These are phyloP conservation scores for Rutstroemia sp. DNA, from an alignment of 2,329 filamentous ascomycete species.

Conservation along the genomic window DNA sequence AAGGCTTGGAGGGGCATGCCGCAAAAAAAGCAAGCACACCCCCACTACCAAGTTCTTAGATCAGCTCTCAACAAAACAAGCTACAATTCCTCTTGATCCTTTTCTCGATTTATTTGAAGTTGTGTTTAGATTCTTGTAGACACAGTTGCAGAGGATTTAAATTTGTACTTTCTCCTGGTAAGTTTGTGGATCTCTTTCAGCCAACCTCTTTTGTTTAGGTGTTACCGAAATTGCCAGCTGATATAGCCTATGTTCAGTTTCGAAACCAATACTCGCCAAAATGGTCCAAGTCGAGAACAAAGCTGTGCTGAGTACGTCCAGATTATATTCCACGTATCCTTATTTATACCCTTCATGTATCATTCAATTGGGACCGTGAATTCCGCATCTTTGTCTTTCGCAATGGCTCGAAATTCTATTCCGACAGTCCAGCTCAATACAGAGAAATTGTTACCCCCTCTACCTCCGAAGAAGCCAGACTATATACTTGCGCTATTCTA, in stretches of 20 bases:
- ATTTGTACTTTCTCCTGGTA: not conserved
- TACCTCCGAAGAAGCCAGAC: conserved; percentile 13
- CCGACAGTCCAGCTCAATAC: conserved; percentile 8
- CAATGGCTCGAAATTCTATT: conserved; percentile 5
- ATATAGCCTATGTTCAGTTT: conserved; percentile 7
- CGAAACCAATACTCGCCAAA: conserved; percentile 27
- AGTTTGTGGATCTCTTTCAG: not conserved
- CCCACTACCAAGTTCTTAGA: conserved; percentile 4
- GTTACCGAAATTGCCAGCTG: conserved; percentile 14
- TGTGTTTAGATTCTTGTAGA: not conserved
- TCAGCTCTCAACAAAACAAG: conserved; percentile 6
- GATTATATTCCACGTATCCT: conserved; percentile 26
- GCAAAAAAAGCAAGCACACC: conserved; percentile 13
- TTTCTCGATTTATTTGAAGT: not conserved
- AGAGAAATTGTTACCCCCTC: conserved; percentile 4
- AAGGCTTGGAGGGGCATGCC: conserved; percentile 14
- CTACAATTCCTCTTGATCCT: not conserved
- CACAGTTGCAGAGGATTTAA: not conserved
- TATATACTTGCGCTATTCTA: conserved; percentile 41
- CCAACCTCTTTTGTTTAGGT: conserved; percentile 4
- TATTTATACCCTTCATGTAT: conserved; percentile 6
- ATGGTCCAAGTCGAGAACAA: conserved; percentile 60
- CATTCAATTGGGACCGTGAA: not conserved
- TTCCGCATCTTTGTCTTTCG: not conserved
- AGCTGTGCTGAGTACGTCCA: conserved; percentile 54